These are phyloP conservation scores for Scolecobasidium constrictum DNA, from an alignment of 2,329 filamentous ascomycete species.

Conservation along the genomic window DNA sequence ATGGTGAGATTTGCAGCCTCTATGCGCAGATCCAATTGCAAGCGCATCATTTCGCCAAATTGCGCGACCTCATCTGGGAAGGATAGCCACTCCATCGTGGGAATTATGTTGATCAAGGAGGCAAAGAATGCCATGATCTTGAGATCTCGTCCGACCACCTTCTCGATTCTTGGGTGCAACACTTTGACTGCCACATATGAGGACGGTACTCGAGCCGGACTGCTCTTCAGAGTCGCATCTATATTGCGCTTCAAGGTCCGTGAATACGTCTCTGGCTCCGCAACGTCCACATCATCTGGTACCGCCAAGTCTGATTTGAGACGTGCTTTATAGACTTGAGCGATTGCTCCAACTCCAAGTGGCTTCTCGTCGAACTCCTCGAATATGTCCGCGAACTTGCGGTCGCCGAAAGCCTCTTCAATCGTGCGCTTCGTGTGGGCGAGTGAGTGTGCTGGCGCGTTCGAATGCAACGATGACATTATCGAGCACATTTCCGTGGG, in stretches of 20 bases:
- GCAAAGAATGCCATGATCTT: constrained; percentile 94
- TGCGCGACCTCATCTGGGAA: constrained; percentile 88
- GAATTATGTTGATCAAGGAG: constrained; percentile 68
- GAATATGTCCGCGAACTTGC: constrained; percentile 81
- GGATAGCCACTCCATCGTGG: constrained; percentile 94
- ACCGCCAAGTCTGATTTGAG: constrained; percentile 67
- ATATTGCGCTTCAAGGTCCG: constrained; percentile 70
- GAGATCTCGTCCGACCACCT: constrained; percentile 79
- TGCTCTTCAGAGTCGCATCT: constrained; percentile 75
- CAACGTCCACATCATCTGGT: constrained; percentile 46
- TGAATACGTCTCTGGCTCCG: constrained; percentile 46
- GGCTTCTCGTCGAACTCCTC: constrained; percentile 88
- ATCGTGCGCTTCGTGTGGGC: constrained; percentile 69
- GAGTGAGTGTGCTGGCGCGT: constrained; percentile 86
- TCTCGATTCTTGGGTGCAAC: constrained; percentile 82
- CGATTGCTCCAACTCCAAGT: constrained; percentile 88
- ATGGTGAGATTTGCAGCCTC: constrained; percentile 82
- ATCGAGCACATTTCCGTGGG: constrained; percentile 81
- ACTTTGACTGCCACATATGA: constrained; percentile 94
- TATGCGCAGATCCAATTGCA: constrained; percentile 92
- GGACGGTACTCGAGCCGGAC: constrained; percentile 75
- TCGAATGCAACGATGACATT: constrained; percentile 91
- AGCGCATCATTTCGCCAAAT: constrained; percentile 96
- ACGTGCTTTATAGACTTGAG: constrained; percentile 94
- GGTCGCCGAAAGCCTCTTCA: constrained; percentile 67